Conservation (phyloP, 805 yeast genomes). For the Priceomyces fermenticarens region DNA sequence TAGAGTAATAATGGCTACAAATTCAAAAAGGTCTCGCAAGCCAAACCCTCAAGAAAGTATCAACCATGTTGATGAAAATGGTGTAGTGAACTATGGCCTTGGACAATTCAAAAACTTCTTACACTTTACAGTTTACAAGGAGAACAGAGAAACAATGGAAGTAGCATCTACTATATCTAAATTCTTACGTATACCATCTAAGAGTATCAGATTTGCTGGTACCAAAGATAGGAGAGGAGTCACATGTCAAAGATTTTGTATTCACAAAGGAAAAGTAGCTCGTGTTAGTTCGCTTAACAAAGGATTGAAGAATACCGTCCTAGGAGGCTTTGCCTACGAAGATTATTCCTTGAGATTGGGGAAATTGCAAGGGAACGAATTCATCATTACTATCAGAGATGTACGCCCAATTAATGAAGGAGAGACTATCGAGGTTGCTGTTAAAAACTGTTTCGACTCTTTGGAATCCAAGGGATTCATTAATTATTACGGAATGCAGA, state of each 20-base stretch:
- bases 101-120: slow-evolving; percentile 70
- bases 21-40: slow-evolving; percentile 35
- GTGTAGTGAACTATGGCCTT: slow-evolving; percentile 64
- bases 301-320: slow-evolving; percentile 68
- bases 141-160: slow-evolving; percentile 97
- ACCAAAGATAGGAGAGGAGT: slow-evolving; percentile 96
- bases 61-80: slow-evolving; percentile 44
- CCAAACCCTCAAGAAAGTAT: slow-evolving; percentile 34
- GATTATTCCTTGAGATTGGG: slow-evolving; percentile 69
- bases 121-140: slow-evolving; percentile 83
- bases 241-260: slow-evolving; percentile 79
- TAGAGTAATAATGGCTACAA: slow-evolving; percentile 54
- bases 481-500: slow-evolving; percentile 96
- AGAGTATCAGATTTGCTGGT: slow-evolving; percentile 78
- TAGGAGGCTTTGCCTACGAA: slow-evolving; percentile 76
- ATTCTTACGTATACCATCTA: slow-evolving; percentile 71
- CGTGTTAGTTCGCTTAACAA: slow-evolving; percentile 75
- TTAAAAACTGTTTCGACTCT: slow-evolving; percentile 53
- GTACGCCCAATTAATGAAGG: slow-evolving; percentile 40
- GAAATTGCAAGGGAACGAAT: slow-evolving; percentile 85
- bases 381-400: slow-evolving; percentile 79
- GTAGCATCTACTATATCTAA: slow-evolving; percentile 74
- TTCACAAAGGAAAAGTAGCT: slow-evolving; percentile 66
- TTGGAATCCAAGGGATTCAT: slow-evolving; percentile 73
- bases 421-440: slow-evolving; percentile 38